These are phyloP conservation scores for Haplosporangium gracile DNA, from an alignment of 192 early-diverging fungal genomes.

Conservation along the genomic window DNA sequence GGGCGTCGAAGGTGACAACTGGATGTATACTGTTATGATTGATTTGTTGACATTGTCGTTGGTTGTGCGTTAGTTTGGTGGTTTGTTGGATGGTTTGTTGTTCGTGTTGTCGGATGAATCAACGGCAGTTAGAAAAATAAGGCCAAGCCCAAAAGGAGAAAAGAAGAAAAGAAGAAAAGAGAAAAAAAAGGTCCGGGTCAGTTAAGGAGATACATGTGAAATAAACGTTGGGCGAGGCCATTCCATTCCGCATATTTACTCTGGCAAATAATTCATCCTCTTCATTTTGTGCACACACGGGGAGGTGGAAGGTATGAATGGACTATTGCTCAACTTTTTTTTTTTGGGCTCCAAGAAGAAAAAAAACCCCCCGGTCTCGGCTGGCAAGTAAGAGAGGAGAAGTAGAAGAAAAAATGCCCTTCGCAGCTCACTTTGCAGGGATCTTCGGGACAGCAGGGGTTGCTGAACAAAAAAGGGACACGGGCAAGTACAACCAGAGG, in stretches of 20 bases:
- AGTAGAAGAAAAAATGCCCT: neutral
- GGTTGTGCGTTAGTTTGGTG: neutral
- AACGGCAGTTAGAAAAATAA: neutral
- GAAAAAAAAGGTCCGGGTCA: constrained; percentile 1
- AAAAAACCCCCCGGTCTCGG: neutral
- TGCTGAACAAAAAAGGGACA: neutral
- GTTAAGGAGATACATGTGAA: neutral
- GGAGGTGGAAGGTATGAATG: neutral
- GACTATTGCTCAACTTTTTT: neutral
- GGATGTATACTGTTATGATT: constrained; percentile 51
- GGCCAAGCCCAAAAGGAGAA: neutral
- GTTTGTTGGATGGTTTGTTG: neutral
- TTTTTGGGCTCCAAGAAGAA: neutral
- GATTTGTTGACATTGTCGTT: neutral
- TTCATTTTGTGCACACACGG: neutral
- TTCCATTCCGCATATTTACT: constrained; percentile 3
- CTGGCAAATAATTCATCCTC: constrained; percentile 48
- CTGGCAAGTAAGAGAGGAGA: neutral
- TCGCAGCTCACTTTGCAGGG: neutral
- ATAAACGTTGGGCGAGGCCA: neutral
- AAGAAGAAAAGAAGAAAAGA: neutral
- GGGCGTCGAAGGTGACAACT: constrained; percentile 54
- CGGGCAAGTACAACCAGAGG: neutral
- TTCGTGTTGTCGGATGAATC: neutral
- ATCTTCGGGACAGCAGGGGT: neutral